Evolutionary conservation across 768 basidiomycete genomes (phyloP), one percentile per base, ranked within the genome.

Genomic region (Dentipellis fragilis): DNA sequence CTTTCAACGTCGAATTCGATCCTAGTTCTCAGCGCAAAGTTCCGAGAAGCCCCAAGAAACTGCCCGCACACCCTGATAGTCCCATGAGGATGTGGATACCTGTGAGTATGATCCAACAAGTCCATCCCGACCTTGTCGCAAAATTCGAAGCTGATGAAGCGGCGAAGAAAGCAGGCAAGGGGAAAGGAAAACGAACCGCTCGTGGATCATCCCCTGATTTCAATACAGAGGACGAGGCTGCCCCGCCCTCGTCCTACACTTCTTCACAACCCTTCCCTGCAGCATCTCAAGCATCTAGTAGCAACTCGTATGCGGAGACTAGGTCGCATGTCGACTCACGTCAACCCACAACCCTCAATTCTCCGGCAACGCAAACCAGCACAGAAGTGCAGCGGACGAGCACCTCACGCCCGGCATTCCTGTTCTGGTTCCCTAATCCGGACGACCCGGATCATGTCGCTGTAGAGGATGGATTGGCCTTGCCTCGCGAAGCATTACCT

Each of bases 31-130:
- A 51, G 19, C 58, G 45, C 37, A 66, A 64, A 53, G 42, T 19
- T 9, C 34, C 51, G 17, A 59, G 62, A 60, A 4, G 72, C 70
- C 69, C 69, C 53, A 73, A 72, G 51, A 71, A 68, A 54, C 66
- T 70, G 47, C 67, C 78, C 3, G 69, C 75, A 5, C 75, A 80
- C 59, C 83, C 83, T 0, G 68, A 71, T 23, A 75, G 71, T 45
- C 76, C 78, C 52, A 67, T 83, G 53, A 75, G 84, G 10, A 65
- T 90, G 11, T 94, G 91, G 91, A 76, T 92, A 67, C 87, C 90
- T 1, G 89, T 86, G 29, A 83, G 76, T 51, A 84, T 94, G 75
- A 77, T 93, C 10, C 69, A 72, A n/a, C 69, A 82, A 38, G 89
- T 80, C 3, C 85, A 83, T 57, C 87, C 89, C 10, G 68, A 68